phyloP scores from a whole-genome alignment of 2,329 filamentous ascomycete genomes.

The Keithomyces neogunnii region DNA sequence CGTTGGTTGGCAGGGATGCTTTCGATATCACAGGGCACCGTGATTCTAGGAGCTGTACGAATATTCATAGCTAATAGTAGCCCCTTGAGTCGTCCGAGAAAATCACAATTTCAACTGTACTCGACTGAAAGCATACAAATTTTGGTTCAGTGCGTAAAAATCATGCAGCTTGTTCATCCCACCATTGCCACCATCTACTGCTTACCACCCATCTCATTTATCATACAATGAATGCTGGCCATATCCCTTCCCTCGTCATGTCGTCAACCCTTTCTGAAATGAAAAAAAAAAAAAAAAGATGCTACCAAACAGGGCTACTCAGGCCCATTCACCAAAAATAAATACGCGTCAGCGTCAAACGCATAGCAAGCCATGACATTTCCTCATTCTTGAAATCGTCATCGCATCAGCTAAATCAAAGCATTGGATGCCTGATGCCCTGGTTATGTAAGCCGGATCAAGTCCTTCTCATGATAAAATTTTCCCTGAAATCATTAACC shows the following conservation, averaged over 20 bases:
- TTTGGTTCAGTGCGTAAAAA: not conserved
- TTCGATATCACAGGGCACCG: not conserved
- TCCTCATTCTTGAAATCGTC: not conserved
- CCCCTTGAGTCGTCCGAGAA: too few relatives aligned
- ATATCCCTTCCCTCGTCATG: not conserved
- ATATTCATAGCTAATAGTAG: too few relatives aligned
- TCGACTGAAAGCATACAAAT: not conserved
- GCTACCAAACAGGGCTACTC: not conserved
- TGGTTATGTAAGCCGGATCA: not conserved
- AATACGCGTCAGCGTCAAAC: not conserved
- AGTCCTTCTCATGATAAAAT: not conserved
- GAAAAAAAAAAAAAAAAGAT: constrained; percentile 1
- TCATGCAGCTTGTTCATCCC: not conserved
- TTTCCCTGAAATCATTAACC: constrained; percentile 5
- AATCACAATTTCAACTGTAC: not conserved
- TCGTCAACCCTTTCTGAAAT: not conserved
- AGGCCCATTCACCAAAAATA: not conserved
- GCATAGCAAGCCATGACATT: not conserved
- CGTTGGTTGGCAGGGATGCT: constrained; percentile 3
- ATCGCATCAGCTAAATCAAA: not conserved
- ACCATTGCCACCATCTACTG: not conserved
- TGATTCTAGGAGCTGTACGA: too few relatives aligned
- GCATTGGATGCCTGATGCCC: not conserved
- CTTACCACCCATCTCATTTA: constrained; percentile 6
- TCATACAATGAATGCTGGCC: constrained; percentile 7